Evolutionary conservation across 2,329 filamentous ascomycete species (phyloP), one percentile per base, ranked within the genome.

Genomic region (Elsinoe perseae): DNA sequence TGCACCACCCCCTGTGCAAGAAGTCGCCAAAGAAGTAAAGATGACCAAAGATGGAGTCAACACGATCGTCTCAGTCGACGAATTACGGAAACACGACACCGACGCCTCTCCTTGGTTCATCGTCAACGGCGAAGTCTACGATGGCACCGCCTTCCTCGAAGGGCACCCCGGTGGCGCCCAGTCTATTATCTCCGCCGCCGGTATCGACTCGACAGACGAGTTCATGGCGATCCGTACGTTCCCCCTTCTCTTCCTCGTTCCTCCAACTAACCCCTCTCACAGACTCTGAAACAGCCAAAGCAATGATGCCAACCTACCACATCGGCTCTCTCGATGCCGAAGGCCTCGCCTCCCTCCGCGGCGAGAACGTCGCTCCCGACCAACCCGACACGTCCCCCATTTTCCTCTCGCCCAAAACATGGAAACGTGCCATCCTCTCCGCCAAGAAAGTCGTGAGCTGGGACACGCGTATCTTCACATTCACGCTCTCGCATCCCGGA

Each of bases 271-370:
- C 40, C 54, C 5, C 38, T n/a, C 12, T 56, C 52, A 38, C 65
- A 92, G 89, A 95, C 69, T 91, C 86, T 68, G 90, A 95, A 73
- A 95, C 87, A 14, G 91, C 91, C 30, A 95, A 95, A 72, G 80
- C 78, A 16, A 95, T 95, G 89, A 90, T 96, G 85, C 79, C 81
- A 9, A 72, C 79, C 43, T 95, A 95, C 66, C 90, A 96, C 69
- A 83, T 96, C 61, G 91, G 91, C 52, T 83, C 82, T 0, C 78
- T 95, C 10, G 81, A 87, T 62, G 73, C 82, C 61, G 74, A 75
- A 18, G 80, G 84, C 1, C 75, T 76, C 4, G 73, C 76, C 36
- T 66, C 75, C 0, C 76, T 93, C 2, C 50, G 60, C 2, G 73
- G 76, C 12, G 70, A 74, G 56, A 68, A 73, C 12, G 70, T 70